Base-by-base conservation (phyloP, 371 early-diverging fungal genomes). In the Antonospora locustae region DNA sequence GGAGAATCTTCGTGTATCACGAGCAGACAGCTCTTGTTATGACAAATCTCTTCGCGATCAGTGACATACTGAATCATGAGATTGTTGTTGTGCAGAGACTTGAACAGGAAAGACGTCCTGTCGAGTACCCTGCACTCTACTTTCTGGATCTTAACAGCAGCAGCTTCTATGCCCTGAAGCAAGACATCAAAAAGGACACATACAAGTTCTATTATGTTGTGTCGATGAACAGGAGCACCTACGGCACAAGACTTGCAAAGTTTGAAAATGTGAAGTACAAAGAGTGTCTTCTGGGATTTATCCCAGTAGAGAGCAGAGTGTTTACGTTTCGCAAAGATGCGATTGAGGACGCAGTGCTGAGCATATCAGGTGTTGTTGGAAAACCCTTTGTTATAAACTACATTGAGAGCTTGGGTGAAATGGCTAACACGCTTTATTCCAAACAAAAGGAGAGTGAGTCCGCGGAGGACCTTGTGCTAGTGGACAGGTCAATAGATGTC, bases 51-150 rank as follows among this genome's bases (percentile, higher is more conserved):
- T 61, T 74, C 37, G 61, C 58, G 11, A 67, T 61, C 50, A 59
- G 66, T 22, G 74, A 74, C 39, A 56, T 74, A 22, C 64, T 70
- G 20, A 55, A 40, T 22, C 40, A 63, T 24, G 62, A 67, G 41
- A 69, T 74, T 46, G 58, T 65, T 19, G 51, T 40, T 28, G 37
- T 64, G 3, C 56, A 58, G n/a, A 45, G 51, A 36, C 51, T 71
- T 16, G 57, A 56, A 32, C 70, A 66, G 27, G 46, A 55, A 16
- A 49, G 66, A 50, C 48, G 12, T 6, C 19, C 34, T 22, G 38
- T 28, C n/a, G 68, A 73, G 22, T 68, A 68, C 54, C 56, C 66
- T 16, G 74, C 51, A 16, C 56, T 73, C 32, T 73, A 73, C 43
- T 73, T 73, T 56, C 59, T 70, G 3, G 52, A 38, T 16, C 22